A percentile compares a stretch with the other conserved stretches of the same genome.
phyloP scores from a whole-genome alignment of 2,329 filamentous ascomycete genomes.

The Colletotrichum agaves region DNA sequence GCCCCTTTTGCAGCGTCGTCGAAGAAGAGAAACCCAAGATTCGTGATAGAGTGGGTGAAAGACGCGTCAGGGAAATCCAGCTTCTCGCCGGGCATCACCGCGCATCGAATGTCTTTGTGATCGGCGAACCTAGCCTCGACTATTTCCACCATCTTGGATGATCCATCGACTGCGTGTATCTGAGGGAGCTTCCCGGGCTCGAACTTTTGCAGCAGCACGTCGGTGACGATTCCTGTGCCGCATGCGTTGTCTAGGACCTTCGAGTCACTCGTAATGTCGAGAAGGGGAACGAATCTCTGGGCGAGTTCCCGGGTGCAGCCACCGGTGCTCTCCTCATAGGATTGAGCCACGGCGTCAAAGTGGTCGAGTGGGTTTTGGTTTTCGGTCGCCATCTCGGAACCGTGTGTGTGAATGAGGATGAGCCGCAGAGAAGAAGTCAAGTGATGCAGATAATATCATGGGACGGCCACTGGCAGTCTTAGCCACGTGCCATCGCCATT shows the following conservation, averaged over 20 bases:
- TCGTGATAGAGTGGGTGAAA: conserved; percentile 52
- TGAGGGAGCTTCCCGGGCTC: not conserved
- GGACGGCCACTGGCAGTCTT: not conserved
- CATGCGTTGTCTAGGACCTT: conserved; percentile 46
- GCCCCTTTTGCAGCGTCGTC: conserved; percentile 45
- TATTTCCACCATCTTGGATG: conserved; percentile 39
- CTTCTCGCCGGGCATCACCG: conserved; percentile 41
- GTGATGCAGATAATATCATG: not conserved
- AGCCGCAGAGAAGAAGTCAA: rapidly evolving
- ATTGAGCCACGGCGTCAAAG: conserved; percentile 32
- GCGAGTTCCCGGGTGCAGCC: conserved; percentile 39
- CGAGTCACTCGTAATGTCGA: conserved; percentile 50
- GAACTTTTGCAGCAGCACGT: conserved; percentile 33
- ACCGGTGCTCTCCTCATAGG: conserved; percentile 39
- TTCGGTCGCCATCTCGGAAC: not conserved
- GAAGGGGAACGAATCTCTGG: conserved; percentile 26
- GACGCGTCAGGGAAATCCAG: conserved; percentile 43
- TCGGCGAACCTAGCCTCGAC: conserved; percentile 33
- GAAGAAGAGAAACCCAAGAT: conserved; percentile 53
- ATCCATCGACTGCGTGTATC: conserved; percentile 39
- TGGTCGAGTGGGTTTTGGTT: not conserved
- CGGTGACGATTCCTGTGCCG: conserved; percentile 42
- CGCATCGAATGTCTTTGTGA: conserved; percentile 19
- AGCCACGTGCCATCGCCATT: not conserved
- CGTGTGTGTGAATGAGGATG: not conserved